Percentiles rank a stretch among this genome's conserved stretches.
These are phyloP conservation scores for Pseudogymnoascus sp. DNA, from an alignment of 2,329 filamentous ascomycete genomes.

Conservation along the genomic window DNA sequence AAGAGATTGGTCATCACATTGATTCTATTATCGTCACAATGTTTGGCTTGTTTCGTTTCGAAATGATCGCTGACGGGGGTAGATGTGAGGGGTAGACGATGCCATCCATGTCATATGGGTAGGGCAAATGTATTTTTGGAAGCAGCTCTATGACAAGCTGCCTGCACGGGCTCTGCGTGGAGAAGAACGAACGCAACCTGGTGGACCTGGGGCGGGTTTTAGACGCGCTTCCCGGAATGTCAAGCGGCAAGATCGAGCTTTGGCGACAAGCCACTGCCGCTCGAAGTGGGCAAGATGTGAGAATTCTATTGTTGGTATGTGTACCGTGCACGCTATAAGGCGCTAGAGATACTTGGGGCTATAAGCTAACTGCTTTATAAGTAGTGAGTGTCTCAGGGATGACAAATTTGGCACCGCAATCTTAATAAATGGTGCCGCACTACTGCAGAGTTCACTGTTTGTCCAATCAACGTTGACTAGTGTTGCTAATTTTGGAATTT, in stretches of 20 bases:
- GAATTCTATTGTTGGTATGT: background rate
- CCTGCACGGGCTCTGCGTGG: background rate
- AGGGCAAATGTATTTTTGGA: background rate
- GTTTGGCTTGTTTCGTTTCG: background rate
- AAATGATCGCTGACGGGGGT: background rate
- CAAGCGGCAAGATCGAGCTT: background rate
- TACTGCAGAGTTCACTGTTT: background rate
- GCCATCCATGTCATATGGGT: background rate
- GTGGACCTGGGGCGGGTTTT: background rate
- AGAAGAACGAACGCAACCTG: background rate
- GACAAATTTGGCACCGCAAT: background rate
- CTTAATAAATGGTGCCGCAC: background rate
- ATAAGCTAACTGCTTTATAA: background rate
- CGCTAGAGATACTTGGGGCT: background rate
- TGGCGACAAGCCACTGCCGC: background rate
- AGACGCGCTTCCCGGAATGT: background rate
- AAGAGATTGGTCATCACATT: background rate
- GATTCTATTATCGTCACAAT: background rate
- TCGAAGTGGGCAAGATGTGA: background rate
- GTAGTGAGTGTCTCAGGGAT: background rate
- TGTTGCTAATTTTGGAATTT: background rate
- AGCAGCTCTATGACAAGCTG: background rate
- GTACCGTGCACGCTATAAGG: background rate
- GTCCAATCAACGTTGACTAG: background rate
- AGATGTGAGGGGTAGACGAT: background rate